A percentile compares a stretch with the other conserved stretches of the same genome.
Evolutionary conservation across 2,329 filamentous ascomycete species (phyloP).

Genomic region (Bipolaris sorokiniana): DNA sequence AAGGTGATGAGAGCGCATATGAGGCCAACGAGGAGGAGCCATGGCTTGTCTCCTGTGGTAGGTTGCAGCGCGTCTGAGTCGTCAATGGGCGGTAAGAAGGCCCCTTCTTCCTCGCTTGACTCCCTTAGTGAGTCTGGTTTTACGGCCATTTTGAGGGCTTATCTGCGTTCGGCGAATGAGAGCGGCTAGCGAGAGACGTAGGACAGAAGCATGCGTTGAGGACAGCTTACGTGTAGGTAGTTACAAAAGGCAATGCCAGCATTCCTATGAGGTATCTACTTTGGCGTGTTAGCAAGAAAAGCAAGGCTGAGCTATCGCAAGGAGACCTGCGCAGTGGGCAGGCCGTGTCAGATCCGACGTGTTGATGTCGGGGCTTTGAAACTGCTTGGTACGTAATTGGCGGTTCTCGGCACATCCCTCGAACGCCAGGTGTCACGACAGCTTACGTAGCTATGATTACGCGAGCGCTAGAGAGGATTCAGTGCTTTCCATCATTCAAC

Average conservation of each 20-base stretch:
- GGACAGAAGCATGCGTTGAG: not conserved
- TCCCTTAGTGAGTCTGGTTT: constrained; percentile 12
- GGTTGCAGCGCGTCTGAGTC: not conserved
- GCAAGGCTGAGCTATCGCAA: not conserved
- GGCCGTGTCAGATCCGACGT: not conserved
- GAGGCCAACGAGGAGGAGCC: constrained; percentile 41
- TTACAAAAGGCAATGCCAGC: not conserved
- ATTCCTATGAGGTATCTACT: not conserved
- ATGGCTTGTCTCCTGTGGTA: constrained; percentile 35
- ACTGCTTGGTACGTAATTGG: not conserved
- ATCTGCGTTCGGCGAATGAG: not conserved
- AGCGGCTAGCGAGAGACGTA: not conserved
- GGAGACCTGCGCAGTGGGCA: not conserved
- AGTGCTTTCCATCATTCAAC: no score
- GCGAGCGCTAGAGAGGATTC: not conserved
- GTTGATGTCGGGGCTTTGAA: not conserved
- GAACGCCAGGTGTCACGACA: not conserved
- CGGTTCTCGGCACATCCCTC: not conserved
- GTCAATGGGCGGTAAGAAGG: constrained; percentile 24
- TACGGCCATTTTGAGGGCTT: constrained; percentile 16
- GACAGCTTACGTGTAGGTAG: not conserved
- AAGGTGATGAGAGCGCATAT: constrained; percentile 53
- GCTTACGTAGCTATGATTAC: not conserved
- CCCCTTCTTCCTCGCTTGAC: constrained; percentile 24
- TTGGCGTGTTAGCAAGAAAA: not conserved